phyloP scores from a whole-genome alignment of 169 alveolate species.

The Plasmodium malariae region DNA sequence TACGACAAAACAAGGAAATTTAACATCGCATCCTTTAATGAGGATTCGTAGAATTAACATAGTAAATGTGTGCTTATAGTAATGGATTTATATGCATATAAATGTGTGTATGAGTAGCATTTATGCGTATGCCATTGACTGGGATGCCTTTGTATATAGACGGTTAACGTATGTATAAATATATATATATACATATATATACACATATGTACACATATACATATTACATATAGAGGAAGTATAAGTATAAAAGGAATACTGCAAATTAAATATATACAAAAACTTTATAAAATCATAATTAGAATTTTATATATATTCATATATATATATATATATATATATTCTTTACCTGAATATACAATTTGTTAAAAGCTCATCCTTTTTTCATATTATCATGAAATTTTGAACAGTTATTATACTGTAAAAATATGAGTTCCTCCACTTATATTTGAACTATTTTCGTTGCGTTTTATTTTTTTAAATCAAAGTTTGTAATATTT shows the following conservation, averaged over 20 bases:
- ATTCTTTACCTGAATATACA: no score
- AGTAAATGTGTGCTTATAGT: neutral
- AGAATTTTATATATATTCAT: neutral
- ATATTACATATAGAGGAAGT: no score
- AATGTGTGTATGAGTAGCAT: neutral
- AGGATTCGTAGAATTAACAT: constrained; percentile 6
- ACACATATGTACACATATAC: neutral
- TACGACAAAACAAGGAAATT: constrained; percentile 53
- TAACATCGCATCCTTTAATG: constrained; percentile 54
- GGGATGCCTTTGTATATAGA: no score
- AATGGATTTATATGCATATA: neutral
- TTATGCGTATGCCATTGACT: no score
- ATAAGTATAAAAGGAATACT: neutral
- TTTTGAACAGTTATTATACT: neutral
- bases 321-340: no score
- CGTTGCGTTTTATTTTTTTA: neutral
- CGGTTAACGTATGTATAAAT: neutral
- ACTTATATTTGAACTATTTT: neutral
- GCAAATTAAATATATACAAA: neutral
- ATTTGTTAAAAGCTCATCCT: no score
- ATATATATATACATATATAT: neutral
- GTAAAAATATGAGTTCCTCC: neutral
- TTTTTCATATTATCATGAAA: neutral
- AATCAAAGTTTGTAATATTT: neutral
- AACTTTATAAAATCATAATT: neutral